Conservation (phyloP, 164 flowering plant genomes). For the Vitis rupestris region DNA sequence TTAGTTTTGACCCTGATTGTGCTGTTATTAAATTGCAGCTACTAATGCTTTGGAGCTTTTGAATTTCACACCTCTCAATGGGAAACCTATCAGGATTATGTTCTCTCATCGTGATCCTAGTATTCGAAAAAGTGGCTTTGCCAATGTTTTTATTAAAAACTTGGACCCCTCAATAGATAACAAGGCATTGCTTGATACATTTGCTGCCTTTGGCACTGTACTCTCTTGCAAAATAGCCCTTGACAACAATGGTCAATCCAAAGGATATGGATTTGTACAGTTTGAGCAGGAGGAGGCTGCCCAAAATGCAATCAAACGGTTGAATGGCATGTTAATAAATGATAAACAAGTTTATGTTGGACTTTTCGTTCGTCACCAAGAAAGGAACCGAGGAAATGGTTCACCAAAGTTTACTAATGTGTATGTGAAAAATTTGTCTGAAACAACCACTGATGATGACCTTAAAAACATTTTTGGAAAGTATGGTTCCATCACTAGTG, state of each 20-base stretch:
- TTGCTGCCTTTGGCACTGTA: constrained; percentile 63
- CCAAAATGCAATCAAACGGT: constrained; percentile 46
- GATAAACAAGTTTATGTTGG: constrained; percentile 80
- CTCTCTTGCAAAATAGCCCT: constrained; percentile 80
- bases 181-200: constrained; percentile 68
- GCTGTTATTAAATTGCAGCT: constrained; percentile 43
- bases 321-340: constrained; percentile 76
- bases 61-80: constrained; percentile 71
- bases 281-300: constrained; percentile 71
- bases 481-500: constrained; percentile 76
- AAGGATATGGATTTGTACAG: constrained; percentile 84
- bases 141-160: constrained; percentile 78
- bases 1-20: background rate
- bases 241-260: constrained; percentile 59
- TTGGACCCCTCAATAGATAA: constrained; percentile 66
- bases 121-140: constrained; percentile 65
- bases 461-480: constrained; percentile 53
- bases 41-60: constrained; percentile 52
- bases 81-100: constrained; percentile 78
- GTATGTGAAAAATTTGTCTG: constrained; percentile 72
- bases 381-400: constrained; percentile 40
- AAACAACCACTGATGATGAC: constrained; percentile 55
- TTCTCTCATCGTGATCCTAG: constrained; percentile 74
- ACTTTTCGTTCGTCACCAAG: constrained; percentile 61
- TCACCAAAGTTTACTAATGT: constrained; percentile 67